Percentiles rank a stretch among this genome's conserved stretches.
These are phyloP conservation scores for Clathrus columnatus DNA, from an alignment of 768 basidiomycete species.

Conservation along the genomic window DNA sequence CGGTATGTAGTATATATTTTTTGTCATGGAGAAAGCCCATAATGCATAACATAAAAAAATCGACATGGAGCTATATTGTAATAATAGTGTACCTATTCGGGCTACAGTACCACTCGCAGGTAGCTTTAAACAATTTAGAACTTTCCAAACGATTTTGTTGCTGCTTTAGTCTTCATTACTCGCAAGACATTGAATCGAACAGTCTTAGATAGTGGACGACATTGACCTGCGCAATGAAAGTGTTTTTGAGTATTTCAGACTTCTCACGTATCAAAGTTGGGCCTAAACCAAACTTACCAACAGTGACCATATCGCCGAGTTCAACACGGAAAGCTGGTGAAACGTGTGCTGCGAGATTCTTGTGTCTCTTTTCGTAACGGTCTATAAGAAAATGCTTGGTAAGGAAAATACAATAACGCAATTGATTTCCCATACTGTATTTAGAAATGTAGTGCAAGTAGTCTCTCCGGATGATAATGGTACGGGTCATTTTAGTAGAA, in stretches of 20 bases:
- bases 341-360: slow-evolving; percentile 94
- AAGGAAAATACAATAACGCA: background rate
- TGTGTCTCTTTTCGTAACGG: slow-evolving; percentile 98
- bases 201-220: slow-evolving; percentile 97
- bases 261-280: background rate
- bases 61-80: background rate
- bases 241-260: slow-evolving; percentile 11
- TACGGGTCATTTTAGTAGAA: slow-evolving; percentile 99
- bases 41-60: background rate
- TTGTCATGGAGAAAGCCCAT: background rate
- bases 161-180: slow-evolving; percentile 88
- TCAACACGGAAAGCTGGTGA: slow-evolving; percentile 99
- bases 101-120: background rate
- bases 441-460: slow-evolving; percentile 97
- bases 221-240: slow-evolving; percentile 87
- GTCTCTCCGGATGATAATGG: slow-evolving; percentile 91
- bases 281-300: slow-evolving; percentile 50
- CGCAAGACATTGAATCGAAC: slow-evolving; percentile 99
- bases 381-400: slow-evolving; percentile 36
- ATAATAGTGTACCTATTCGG: background rate
- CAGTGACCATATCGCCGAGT: slow-evolving; percentile 86
- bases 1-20: background rate
- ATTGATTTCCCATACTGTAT: slow-evolving; percentile 78
- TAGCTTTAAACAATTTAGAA: slow-evolving; percentile 51
- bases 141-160: slow-evolving; percentile 89